Evolutionary conservation across 441 rosid genomes (phyloP).

Genomic region (Biscutella laevigata): DNA sequence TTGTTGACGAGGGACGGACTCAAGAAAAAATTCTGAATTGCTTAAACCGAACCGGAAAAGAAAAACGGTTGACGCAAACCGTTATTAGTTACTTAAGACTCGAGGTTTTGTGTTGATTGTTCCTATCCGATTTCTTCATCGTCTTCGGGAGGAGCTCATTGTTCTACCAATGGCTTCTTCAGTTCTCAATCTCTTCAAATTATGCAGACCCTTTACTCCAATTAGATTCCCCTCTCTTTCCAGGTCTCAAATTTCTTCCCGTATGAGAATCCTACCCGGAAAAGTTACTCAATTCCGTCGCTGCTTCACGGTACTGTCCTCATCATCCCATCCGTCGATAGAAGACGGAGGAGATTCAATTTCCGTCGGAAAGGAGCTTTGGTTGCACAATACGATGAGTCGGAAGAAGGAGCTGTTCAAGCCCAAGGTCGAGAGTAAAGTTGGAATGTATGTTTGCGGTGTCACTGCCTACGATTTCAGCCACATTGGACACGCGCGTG

Average conservation of each 20-base stretch:
- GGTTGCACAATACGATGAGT: slow-evolving; percentile 77
- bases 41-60: too few relatives aligned
- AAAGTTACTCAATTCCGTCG: slow-evolving; percentile 22
- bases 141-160: slow-evolving; percentile 2
- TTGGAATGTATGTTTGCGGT: slow-evolving; percentile 97
- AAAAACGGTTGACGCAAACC: too few relatives aligned
- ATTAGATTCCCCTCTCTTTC: slow-evolving; percentile 26
- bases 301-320: slow-evolving; percentile 28
- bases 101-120: too few relatives aligned
- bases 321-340: too few relatives aligned
- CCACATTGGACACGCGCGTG: slow-evolving; percentile 93
- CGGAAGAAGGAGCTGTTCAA: slow-evolving; percentile 57
- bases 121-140: slow-evolving; percentile 10
- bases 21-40: too few relatives aligned
- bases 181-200: slow-evolving; percentile 34
- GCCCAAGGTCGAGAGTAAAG: slow-evolving; percentile 63
- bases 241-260: slow-evolving; percentile 12
- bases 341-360: neutral
- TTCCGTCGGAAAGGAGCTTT: slow-evolving; percentile 26
- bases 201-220: slow-evolving; percentile 33
- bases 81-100: too few relatives aligned
- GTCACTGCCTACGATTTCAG: slow-evolving; percentile 92
- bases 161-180: slow-evolving; percentile 37
- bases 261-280: slow-evolving; percentile 15
- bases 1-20: too few relatives aligned